Base-by-base conservation (phyloP, 257 asterid species). In the Solanum ahanhuiri region DNA sequence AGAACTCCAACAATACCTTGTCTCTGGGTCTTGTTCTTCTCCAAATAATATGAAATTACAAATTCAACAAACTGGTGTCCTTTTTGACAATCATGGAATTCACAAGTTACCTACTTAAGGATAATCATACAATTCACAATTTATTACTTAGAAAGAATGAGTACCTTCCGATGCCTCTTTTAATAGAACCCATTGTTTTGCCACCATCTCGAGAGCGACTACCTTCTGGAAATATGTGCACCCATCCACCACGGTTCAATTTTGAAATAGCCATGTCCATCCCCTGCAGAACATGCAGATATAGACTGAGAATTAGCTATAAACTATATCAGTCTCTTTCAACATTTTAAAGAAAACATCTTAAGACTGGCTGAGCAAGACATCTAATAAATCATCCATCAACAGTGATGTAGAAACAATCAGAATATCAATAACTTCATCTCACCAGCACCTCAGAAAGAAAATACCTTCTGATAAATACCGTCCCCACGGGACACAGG, bases 201-300 rank as follows among this genome's bases (percentile, higher is more conserved):
- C 98, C 98, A 86, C 98, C 98, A 90, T 96, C 96, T 82, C 94
- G 95, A 89, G 98, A 96, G 81, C 98, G 98, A 87, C 97, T 94
- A 63, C 98, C 98, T 89, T 96, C 98, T 58, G 98, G 98, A 87
- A 96, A 96, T 89, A 94, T 94, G 93, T 96, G 98, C 88, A 96
- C 97, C 98, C 98, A 96, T 86, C 94, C 97, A 70, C 98, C 98
- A 75, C 92, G 93, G 89, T 96, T 96, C 87, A 96, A 91, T 91
- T 96, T 94, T 51, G 98, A 93, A 84, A 96, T 92, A 89, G 98
- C 98, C 90, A 96, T 86, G 88, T 96, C 98, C 98, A 96, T 96
- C 51, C 98, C 98, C 98, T 96, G 91, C 23, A 54, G 10, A 20
- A 81, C 45, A 69, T 58, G 66, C 12, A 81, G 71, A 64, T 70